A percentile compares a stretch with the other conserved stretches of the same genome.
phyloP scores from a whole-genome alignment of 805 yeast genomes.

The Nakazawaea sp. region DNA sequence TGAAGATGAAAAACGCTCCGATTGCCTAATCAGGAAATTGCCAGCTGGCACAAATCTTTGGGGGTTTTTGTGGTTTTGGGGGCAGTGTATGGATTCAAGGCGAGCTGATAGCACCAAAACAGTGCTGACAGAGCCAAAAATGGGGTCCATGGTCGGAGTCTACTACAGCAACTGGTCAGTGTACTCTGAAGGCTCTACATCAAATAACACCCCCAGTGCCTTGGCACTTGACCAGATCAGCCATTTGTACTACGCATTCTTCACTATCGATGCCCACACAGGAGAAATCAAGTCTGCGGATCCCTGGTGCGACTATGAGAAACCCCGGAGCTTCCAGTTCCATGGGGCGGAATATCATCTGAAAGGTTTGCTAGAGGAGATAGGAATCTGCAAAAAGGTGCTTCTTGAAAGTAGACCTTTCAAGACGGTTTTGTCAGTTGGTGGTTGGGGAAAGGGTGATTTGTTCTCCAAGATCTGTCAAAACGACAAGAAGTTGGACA shows the following conservation, averaged over 20 bases:
- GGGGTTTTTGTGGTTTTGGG: too few relatives aligned
- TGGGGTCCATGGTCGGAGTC: slow-evolving; percentile 13
- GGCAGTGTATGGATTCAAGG: too few relatives aligned
- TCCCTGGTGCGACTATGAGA: slow-evolving; percentile 60
- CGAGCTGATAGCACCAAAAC: too few relatives aligned
- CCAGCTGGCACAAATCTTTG: too few relatives aligned
- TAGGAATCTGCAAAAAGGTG: background rate
- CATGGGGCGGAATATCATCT: background rate
- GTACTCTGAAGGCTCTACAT: slow-evolving; percentile 47
- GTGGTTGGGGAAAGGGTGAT: slow-evolving; percentile 60
- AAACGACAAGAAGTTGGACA: slow-evolving; percentile 24
- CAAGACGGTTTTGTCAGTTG: slow-evolving; percentile 60
- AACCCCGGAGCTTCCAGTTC: slow-evolving; percentile 13
- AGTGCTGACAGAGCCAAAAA: too few relatives aligned
- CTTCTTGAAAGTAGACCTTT: slow-evolving; percentile 22
- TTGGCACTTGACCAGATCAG: slow-evolving; percentile 45
- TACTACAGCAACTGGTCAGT: slow-evolving; percentile 52
- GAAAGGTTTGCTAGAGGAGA: slow-evolving; percentile 6
- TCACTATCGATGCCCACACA: slow-evolving; percentile 40
- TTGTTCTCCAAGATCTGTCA: slow-evolving; percentile 40
- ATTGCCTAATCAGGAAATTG: too few relatives aligned
- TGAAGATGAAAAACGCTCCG: too few relatives aligned
- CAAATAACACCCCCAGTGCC: slow-evolving; percentile 46
- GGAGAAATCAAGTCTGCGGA: slow-evolving; percentile 55
- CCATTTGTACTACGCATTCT: slow-evolving; percentile 67